These are phyloP conservation scores for Bruguiera gymnorhiza DNA, from an alignment of 345 rosid genomes.

Conservation along the genomic window DNA sequence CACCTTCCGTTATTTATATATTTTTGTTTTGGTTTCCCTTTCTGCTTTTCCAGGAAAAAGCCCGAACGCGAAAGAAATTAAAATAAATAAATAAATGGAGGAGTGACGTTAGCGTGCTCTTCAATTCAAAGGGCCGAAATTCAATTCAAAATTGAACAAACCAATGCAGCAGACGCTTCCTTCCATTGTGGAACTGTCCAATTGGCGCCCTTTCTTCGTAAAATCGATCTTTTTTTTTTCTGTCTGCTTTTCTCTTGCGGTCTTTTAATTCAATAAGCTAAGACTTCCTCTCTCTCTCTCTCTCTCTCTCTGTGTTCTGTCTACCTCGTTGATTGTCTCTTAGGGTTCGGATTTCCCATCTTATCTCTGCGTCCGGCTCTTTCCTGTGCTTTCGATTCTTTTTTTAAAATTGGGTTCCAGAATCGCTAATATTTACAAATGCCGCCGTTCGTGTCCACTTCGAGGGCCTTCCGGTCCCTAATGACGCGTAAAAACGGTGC, in stretches of 20 bases:
- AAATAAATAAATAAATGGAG: too few relatives aligned
- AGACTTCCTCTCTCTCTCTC: background rate
- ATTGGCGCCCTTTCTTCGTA: background rate
- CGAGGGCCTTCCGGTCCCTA: slow-evolving; percentile 43
- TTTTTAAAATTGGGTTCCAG: background rate
- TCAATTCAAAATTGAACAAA: background rate
- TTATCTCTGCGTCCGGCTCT: background rate
- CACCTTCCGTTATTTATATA: too few relatives aligned
- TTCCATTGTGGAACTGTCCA: background rate
- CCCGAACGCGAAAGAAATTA: too few relatives aligned
- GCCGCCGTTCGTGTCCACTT: slow-evolving; percentile 55
- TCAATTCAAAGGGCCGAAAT: too few relatives aligned
- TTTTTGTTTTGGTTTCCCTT: too few relatives aligned
- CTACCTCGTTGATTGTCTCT: too few relatives aligned
- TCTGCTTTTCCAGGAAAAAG: too few relatives aligned
- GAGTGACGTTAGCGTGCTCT: too few relatives aligned
- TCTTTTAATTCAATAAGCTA: background rate
- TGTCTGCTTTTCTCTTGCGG: background rate
- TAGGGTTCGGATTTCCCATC: slow-evolving; percentile 11
- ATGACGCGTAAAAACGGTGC: slow-evolving; percentile 36
- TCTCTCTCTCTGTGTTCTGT: background rate
- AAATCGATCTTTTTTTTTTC: background rate
- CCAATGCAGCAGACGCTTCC: background rate
- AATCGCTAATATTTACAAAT: slow-evolving; percentile 27
- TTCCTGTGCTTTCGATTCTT: background rate